Evolutionary conservation across 805 yeast genomes (phyloP).

Genomic region (Ogataea glucozyma): DNA sequence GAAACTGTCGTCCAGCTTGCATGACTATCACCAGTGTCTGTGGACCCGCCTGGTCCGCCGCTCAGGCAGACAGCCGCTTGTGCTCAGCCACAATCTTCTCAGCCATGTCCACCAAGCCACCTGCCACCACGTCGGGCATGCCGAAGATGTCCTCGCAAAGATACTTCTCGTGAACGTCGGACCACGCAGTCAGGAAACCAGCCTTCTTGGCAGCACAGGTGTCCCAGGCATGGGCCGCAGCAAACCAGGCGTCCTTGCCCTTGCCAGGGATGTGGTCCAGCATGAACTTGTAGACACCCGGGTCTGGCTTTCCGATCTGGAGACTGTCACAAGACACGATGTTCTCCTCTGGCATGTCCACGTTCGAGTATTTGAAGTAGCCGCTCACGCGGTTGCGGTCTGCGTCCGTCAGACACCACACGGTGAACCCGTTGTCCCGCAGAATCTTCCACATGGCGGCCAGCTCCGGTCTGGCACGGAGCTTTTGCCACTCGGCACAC

Average conservation of each 20-base stretch:
- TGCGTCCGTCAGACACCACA: constrained; percentile 36
- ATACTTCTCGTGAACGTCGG: constrained; percentile 32
- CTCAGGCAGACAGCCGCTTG: constrained; percentile 11
- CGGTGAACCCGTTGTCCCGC: constrained; percentile 33
- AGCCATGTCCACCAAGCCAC: constrained; percentile 34
- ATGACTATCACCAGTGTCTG: too few species aligned
- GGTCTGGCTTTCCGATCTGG: constrained; percentile 34
- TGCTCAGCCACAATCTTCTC: constrained; percentile 29
- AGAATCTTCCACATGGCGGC: constrained; percentile 31
- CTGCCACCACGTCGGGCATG: constrained; percentile 32
- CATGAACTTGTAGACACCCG: constrained; percentile 31
- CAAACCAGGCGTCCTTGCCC: constrained; percentile 35
- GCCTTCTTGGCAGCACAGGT: constrained; percentile 35
- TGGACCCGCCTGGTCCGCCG: too few species aligned
- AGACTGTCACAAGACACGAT: constrained; percentile 34
- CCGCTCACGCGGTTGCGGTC: constrained; percentile 31
- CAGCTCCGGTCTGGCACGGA: constrained; percentile 32
- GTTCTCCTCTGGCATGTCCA: constrained; percentile 32
- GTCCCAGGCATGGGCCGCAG: constrained; percentile 38
- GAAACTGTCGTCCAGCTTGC: too few species aligned
- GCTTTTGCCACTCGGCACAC: constrained; percentile 27
- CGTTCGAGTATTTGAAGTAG: constrained; percentile 28
- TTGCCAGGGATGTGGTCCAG: constrained; percentile 27
- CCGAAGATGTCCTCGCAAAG: constrained; percentile 35
- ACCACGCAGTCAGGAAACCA: constrained; percentile 36